Evolutionary conservation across 2,329 filamentous ascomycete genomes (phyloP).

Genomic region (Arthrobotrys conoides): DNA sequence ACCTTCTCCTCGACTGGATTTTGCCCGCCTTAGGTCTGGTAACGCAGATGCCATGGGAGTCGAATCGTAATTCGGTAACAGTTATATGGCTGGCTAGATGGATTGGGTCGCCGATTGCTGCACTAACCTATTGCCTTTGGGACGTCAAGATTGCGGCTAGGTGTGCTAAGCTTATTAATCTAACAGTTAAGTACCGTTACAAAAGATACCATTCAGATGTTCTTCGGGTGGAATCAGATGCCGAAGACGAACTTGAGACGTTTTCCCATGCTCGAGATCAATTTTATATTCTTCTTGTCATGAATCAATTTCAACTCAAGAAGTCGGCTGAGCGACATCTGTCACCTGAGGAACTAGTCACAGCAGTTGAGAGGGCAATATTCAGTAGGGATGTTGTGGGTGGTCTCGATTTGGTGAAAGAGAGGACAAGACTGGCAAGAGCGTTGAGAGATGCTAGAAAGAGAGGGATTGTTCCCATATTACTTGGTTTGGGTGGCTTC

Average conservation of each 20-base stretch:
- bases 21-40: conserved; percentile 63
- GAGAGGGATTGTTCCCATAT: conserved; percentile 40
- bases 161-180: conserved; percentile 65
- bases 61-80: conserved; percentile 62
- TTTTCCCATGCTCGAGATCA: conserved; percentile 66
- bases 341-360: conserved; percentile 41
- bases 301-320: conserved; percentile 67
- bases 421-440: conserved; percentile 30
- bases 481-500: conserved; percentile 48
- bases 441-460: conserved; percentile 44
- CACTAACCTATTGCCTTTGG: conserved; percentile 65
- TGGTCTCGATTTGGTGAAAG: conserved; percentile 39
- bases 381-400: conserved; percentile 44
- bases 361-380: conserved; percentile 43
- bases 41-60: conserved; percentile 64
- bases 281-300: conserved; percentile 68
- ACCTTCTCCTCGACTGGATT: conserved; percentile 61
- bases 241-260: conserved; percentile 31
- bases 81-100: conserved; percentile 63
- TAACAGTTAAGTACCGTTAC: conserved; percentile 61
- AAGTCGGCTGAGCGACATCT: conserved; percentile 35
- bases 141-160: conserved; percentile 65
- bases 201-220: conserved; percentile 37
- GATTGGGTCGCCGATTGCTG: conserved; percentile 64
- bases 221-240: conserved; percentile 24